Base-by-base conservation (phyloP, 768 basidiomycete genomes). In the Termitomyces sp. region DNA sequence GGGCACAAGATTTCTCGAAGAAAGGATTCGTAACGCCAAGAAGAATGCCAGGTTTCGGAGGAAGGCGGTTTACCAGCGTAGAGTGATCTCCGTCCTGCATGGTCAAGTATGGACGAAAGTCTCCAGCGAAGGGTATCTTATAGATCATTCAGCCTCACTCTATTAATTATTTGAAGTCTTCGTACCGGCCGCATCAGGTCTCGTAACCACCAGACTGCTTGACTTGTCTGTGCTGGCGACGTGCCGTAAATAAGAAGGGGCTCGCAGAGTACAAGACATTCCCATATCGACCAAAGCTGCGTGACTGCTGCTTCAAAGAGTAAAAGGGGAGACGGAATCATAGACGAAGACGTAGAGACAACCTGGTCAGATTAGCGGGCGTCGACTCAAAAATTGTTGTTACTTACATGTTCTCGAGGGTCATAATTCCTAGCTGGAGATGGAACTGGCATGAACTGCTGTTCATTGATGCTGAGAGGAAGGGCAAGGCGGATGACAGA, bases 61-160 rank as follows among this genome's bases (percentile, higher is more conserved):
- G 82, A 32, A 90, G 82, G 60, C 86, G 86, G 68, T 92, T 94
- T 44, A 97, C 86, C 13, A 99, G 70, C 2, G 79, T 66, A 3
- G 79, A 63, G 61, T 88, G 85, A 59, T 97, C 94, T n/a, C 80
- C 80, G 65, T 98, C 96, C 68, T 98, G 96, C 64, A 99, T 94
- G 16, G 96, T 97, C 62, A 98, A 90, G 70, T 96, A 99, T 0
- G 96, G 96, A 9, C 96, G 82, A 64, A 92, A 84, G 66, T 99
- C 95, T 1, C 84, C 84, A 0, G 87, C 83, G 8, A 92, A 76
- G 3, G 94, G 92, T 32, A 96, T 86, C 92, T 41, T 94, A 44
- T 38, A 32, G 35, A 35, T 45, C 22, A 1, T 13, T 56, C 20
- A 49, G 28, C 38, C 18, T 38, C n/a, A 16, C 18, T 26, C 28